Base-by-base conservation (phyloP, 2,329 filamentous ascomycete genomes). In the Trichophyton equinum region DNA sequence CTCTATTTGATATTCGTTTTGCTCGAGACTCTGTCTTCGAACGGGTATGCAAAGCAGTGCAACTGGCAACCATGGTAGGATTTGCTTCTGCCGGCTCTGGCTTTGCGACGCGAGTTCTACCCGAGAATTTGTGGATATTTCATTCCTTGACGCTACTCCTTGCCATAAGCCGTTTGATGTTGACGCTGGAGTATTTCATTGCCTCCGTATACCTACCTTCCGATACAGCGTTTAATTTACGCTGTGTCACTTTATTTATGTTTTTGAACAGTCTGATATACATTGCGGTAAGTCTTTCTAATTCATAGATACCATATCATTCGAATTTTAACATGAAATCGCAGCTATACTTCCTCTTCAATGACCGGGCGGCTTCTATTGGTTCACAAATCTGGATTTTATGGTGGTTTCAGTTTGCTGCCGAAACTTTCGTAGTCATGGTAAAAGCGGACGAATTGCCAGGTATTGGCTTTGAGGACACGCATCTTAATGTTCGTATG, bases 1-100 rank as follows among this genome's bases (percentile, higher is more conserved):
- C 80, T 6, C 72, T 87, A 1, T 86, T 84, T 69, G 85, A 88
- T 70, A 80, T 87, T 40, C 82, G 85, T 0, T 87, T 85, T 68
- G 79, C 82, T 0, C 77, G 81, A 25, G 85, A 88, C 69, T 84
- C 80, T 44, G 75, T 87, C 38, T 85, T 86, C 66, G 82, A 86
- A 65, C 79, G 85, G 36, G 65, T 77, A 30, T 80, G 79, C 63
- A 82, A 85, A 67, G 81, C 78, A 2, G 64, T 82, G 1, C 83
- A 87, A 64, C 80, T 87, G 4, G 83, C 80, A 27, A 80, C 83
- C 46, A 84, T 87, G 81, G 78, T 85, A 47, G 83, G 82, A 1
- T 85, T 87, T 64, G 82, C 84, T 5, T 81, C 85, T 38, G 79
- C 85, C 4, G 83, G 82, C 22, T 73, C 75, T 30, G 71, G 72